These are phyloP conservation scores for Coleophoma crateriformis DNA, from an alignment of 2,329 filamentous ascomycete species.

Conservation along the genomic window DNA sequence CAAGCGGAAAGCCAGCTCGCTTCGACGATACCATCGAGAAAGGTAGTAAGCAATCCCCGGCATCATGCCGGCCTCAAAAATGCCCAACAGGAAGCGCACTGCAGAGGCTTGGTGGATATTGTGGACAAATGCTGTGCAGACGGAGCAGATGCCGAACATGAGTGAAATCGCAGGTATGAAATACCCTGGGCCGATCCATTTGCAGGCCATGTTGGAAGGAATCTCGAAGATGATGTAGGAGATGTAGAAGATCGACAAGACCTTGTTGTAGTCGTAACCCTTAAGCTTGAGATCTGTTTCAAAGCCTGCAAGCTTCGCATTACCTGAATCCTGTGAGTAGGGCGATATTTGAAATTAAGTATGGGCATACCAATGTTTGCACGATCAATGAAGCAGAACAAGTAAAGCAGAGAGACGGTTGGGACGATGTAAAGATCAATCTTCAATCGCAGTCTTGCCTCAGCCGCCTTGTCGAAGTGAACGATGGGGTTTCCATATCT, in stretches of 20 bases:
- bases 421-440: conserved; percentile 63
- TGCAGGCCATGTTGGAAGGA: conserved; percentile 61
- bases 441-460: conserved; percentile 53
- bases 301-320: conserved; percentile 60
- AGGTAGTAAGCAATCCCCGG: conserved; percentile 72
- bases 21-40: conserved; percentile 65
- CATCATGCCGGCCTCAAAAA: conserved; percentile 70
- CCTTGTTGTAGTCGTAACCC: conserved; percentile 63
- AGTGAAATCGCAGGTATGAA: conserved; percentile 51
- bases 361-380: conserved; percentile 59
- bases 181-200: conserved; percentile 66
- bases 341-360: too few species aligned
- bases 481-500: conserved; percentile 42
- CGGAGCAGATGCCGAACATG: conserved; percentile 31
- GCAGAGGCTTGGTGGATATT: conserved; percentile 45
- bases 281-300: conserved; percentile 53
- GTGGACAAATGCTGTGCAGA: conserved; percentile 61
- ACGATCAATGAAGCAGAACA: conserved; percentile 72
- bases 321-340: conserved; percentile 39
- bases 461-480: conserved; percentile 50
- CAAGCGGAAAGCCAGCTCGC: conserved; percentile 62
- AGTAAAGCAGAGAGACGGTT: conserved; percentile 59
- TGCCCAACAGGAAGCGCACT: conserved; percentile 57
- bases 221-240: conserved; percentile 71
- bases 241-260: conserved; percentile 66